A percentile compares a stretch with the other conserved stretches of the same genome.
phyloP scores from a whole-genome alignment of 2,329 filamentous ascomycete species.

The Venturia effusa region DNA sequence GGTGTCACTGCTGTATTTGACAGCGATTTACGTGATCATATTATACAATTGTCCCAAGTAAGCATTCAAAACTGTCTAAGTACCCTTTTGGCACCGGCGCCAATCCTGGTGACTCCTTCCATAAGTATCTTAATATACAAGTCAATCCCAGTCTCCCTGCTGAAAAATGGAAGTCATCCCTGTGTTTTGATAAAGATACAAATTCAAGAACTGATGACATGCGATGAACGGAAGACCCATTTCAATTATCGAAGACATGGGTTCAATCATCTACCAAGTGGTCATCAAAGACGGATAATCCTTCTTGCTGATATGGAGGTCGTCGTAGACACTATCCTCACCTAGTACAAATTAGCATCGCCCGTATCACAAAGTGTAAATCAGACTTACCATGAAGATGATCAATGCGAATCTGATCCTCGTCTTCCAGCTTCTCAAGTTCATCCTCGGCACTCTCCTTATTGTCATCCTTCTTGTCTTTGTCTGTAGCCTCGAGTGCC shows the following conservation, averaged over 20 bases:
- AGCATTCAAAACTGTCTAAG: not conserved
- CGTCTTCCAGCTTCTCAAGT: conserved; percentile 62
- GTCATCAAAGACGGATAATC: conserved; percentile 55
- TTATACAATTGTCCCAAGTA: not conserved
- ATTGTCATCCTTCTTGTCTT: conserved; percentile 41
- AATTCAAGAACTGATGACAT: not conserved
- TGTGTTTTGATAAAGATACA: not conserved
- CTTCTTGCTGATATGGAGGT: conserved; percentile 48
- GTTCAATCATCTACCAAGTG: conserved; percentile 38
- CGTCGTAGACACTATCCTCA: conserved; percentile 49
- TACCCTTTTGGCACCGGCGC: not conserved
- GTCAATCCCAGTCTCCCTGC: not conserved
- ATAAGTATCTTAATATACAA: not conserved
- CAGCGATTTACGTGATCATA: no score
- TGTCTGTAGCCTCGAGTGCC: conserved; percentile 45
- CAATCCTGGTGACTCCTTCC: not conserved
- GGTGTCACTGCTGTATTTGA: no score
- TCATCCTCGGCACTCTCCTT: conserved; percentile 59
- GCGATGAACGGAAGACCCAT: not conserved
- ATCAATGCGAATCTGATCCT: conserved; percentile 59
- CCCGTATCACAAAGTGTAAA: not conserved
- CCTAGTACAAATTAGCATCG: conserved; percentile 26
- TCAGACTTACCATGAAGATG: conserved; percentile 40
- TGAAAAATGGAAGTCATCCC: not conserved
- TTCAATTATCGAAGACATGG: not conserved